Evolutionary conservation across 129 eudicot species (phyloP).

Genomic region (Smallanthus sonchifolius): DNA sequence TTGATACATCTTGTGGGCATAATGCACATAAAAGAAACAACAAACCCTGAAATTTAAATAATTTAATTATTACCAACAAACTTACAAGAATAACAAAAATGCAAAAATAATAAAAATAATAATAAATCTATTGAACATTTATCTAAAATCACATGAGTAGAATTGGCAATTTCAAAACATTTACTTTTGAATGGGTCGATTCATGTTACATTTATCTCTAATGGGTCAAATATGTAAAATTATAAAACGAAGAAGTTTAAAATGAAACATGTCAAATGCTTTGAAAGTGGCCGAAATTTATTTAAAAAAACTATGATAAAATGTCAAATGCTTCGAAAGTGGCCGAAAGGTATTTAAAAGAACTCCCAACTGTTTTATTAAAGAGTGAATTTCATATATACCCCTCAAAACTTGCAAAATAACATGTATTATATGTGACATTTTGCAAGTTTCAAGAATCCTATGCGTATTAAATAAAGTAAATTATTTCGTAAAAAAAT

Average conservation of each 20-base stretch:
- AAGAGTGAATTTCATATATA: not conserved
- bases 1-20: constrained; percentile 89
- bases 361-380: not conserved
- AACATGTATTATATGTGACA: not conserved
- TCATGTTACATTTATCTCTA: not conserved
- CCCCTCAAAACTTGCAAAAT: not conserved
- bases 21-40: constrained; percentile 92
- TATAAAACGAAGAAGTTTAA: not conserved
- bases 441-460: not conserved
- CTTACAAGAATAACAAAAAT: no score
- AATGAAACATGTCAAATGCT: not conserved
- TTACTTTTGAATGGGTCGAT: not conserved
- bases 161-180: not conserved
- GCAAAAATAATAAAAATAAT: no score
- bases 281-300: not conserved
- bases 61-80: not conserved
- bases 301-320: not conserved
- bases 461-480: not conserved
- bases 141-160: not conserved
- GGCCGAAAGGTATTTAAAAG: not conserved
- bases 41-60: constrained; percentile 62
- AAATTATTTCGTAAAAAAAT: not conserved
- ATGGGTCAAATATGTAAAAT: not conserved
- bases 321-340: not conserved
- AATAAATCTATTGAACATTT: not conserved